phyloP scores from a whole-genome alignment of 164 flowering plant species.

The Dillenia suffruticosa region DNA sequence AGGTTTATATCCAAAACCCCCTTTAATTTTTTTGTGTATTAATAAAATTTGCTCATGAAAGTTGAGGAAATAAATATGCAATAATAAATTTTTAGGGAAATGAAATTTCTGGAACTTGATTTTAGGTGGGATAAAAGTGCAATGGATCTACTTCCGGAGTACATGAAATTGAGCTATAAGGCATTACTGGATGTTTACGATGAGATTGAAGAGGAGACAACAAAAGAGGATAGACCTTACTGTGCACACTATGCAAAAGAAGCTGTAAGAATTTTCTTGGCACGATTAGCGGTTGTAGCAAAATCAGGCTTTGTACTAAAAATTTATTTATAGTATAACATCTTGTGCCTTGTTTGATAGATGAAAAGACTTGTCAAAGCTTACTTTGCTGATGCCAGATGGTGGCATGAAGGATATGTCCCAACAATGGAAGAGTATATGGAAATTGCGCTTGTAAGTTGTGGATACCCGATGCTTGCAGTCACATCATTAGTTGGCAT shows the following conservation, averaged over 20 bases:
- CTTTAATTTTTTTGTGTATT: no score
- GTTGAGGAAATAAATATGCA: no score
- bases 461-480: conserved; percentile 10
- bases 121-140: conserved; percentile 36
- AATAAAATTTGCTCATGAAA: background rate
- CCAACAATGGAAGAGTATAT: conserved; percentile 39
- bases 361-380: conserved; percentile 19
- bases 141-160: conserved; percentile 32
- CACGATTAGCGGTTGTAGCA: no score
- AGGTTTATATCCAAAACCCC: conserved; percentile 2
- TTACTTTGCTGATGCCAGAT: conserved; percentile 31
- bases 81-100: no score
- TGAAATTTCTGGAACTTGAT: background rate
- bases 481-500: conserved; percentile 23
- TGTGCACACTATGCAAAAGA: conserved; percentile 21
- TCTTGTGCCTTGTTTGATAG: conserved; percentile 4
- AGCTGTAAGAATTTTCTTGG: conserved; percentile 13
- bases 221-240: conserved; percentile 20
- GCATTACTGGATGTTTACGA: conserved; percentile 19
- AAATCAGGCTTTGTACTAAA: no score
- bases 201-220: conserved; percentile 27
- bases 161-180: conserved; percentile 27
- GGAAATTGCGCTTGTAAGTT: background rate
- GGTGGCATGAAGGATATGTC: conserved; percentile 18
- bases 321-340: background rate